Base-by-base conservation (phyloP, 805 yeast species). In the Hemisphaericaspora nanyangensis region DNA sequence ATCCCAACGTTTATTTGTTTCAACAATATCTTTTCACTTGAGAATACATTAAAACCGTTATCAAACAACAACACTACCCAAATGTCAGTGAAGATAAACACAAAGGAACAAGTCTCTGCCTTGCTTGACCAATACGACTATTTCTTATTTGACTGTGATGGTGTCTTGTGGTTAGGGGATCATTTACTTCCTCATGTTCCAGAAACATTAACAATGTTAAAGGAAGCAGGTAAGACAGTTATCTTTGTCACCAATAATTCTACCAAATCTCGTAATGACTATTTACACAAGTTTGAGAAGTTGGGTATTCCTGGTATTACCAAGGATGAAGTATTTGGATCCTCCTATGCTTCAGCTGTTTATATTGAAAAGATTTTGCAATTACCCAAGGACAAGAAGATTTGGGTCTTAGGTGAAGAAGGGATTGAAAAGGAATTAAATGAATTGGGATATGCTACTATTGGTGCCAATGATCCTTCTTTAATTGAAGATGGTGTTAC, bases 221-320 rank as follows among this genome's bases (percentile, higher is more conserved):
- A 74, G 42, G 41, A 57, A 4, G 40, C 47, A 19, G 76, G 77
- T 28, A 93, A 93, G 60, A 77, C 80, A 44, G 70, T 87, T 37
- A 72, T 90, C 31, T 93, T 93, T 64, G 99, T 93, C 20, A 90
- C 99, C 32, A 93, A 93, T 70, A 93, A 93, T 65, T 87, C 96
- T 16, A 87, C 97, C 22, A 91, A 93, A 58, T 84, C 96, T 2
- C 72, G 99, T 44, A 63, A 67, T 25, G 82, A 82, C 29, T 93
- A 93, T 59, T 74, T 85, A 22, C 61, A 68, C 48, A 93, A 93
- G 63, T 88, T 93, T 57, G 73, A 67, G 12, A 77, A 80, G 39
- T 47, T 69, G 13, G 74, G 74, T 6, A 80, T 81, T 34, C 74
- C 77, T 2, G 66, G 65, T 2, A 66, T 71, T 19, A 55, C 61